Evolutionary conservation across 768 basidiomycete species (phyloP).

Genomic region (Termitomyces sp.): DNA sequence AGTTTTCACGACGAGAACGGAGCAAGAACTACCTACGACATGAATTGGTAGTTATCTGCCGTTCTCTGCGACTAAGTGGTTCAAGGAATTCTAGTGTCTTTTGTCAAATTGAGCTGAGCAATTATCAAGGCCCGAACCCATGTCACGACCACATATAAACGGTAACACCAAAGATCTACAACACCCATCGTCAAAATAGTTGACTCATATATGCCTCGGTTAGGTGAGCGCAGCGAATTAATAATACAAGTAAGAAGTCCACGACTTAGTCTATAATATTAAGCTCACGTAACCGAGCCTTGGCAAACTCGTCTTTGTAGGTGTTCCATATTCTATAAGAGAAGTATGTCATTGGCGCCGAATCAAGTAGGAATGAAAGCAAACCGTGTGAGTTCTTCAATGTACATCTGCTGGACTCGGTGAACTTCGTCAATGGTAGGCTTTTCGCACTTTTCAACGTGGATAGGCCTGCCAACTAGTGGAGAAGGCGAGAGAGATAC

Average conservation of each 20-base stretch:
- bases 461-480: constrained; percentile 86
- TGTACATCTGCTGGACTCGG: constrained; percentile 79
- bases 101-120: too few species aligned
- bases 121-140: neutral
- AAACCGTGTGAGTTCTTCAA: constrained; percentile 86
- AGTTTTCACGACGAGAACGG: too few species aligned
- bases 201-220: neutral
- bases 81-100: too few species aligned
- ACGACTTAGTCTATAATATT: constrained; percentile 63
- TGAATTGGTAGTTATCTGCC: too few species aligned
- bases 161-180: neutral
- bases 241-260: constrained; percentile 8
- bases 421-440: constrained; percentile 81
- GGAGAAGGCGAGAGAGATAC: neutral
- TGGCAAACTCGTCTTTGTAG: constrained; percentile 92
- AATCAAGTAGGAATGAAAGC: constrained; percentile 18
- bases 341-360: neutral
- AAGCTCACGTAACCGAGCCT: constrained; percentile 71
- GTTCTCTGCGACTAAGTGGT: too few species aligned
- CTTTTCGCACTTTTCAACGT: constrained; percentile 67
- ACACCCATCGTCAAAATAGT: neutral
- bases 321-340: constrained; percentile 83
- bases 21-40: too few species aligned
- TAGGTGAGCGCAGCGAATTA: neutral
- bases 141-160: neutral